Conservation (phyloP, 1,284 basidiomycete species). For the Boletus holoroseus region DNA sequence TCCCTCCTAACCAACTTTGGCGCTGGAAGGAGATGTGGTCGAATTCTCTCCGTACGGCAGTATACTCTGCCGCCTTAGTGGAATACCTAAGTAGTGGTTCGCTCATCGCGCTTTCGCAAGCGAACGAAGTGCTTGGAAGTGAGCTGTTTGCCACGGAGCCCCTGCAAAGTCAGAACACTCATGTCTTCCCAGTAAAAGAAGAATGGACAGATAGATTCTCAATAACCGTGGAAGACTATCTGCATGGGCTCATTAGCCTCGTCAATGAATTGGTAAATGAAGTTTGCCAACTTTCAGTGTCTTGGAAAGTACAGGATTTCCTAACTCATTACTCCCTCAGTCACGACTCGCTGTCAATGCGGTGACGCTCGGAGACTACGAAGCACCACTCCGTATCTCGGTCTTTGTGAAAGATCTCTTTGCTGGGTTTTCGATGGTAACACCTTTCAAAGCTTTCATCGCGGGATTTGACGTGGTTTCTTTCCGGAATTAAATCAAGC, state of each 20-base stretch:
- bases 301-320: background rate
- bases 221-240: conserved; percentile 74
- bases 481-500: conserved; percentile 36
- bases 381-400: conserved; percentile 74
- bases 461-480: conserved; percentile 11
- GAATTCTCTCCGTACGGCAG: conserved; percentile 54
- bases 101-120: conserved; percentile 54
- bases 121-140: conserved; percentile 61
- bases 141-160: conserved; percentile 29
- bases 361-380: conserved; percentile 77
- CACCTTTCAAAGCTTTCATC: conserved; percentile 5
- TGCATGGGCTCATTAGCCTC: conserved; percentile 76
- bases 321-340: conserved; percentile 36
- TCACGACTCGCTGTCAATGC: conserved; percentile 78
- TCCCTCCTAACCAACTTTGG: conserved; percentile 74
- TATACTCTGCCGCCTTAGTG: conserved; percentile 62
- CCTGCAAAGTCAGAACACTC: conserved; percentile 2
- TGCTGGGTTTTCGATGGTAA: conserved; percentile 76
- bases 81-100: conserved; percentile 59
- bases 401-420: conserved; percentile 79
- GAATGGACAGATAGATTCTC: conserved; percentile 67
- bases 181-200: conserved; percentile 48
- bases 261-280: conserved; percentile 73
- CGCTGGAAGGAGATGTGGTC: conserved; percentile 78
- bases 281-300: background rate